Evolutionary conservation across 2,329 filamentous ascomycete species (phyloP).

Genomic region (Tolypocladium ophioglossoides): DNA sequence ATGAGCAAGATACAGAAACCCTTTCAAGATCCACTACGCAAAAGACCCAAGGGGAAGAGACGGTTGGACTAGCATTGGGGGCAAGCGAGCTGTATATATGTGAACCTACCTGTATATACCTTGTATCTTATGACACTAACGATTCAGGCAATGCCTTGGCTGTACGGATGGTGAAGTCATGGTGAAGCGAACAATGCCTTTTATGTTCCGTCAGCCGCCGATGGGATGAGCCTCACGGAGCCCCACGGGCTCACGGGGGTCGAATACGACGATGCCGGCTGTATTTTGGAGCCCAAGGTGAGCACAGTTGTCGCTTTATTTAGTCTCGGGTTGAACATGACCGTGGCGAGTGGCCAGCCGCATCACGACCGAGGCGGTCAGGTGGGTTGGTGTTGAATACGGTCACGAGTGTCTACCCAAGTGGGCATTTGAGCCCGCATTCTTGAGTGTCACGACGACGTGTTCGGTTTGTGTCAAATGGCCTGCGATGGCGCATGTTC

Average conservation of each 20-base stretch:
- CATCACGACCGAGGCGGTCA: background rate
- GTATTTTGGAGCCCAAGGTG: background rate
- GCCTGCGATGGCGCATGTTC: background rate
- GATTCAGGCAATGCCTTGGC: background rate
- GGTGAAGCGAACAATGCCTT: background rate
- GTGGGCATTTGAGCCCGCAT: background rate
- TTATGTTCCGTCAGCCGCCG: background rate
- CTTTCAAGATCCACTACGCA: conserved; percentile 27
- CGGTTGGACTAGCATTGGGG: conserved; percentile 26
- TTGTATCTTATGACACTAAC: conserved; percentile 23
- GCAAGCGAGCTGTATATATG: conserved; percentile 28
- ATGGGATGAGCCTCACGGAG: background rate
- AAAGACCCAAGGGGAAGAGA: conserved; percentile 29
- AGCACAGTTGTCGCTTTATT: background rate
- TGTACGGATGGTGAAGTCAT: background rate
- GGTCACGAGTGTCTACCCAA: background rate
- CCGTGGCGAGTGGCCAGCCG: background rate
- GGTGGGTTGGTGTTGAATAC: background rate
- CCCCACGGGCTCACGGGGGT: background rate
- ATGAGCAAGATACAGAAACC: conserved; percentile 38
- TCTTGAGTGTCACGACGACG: background rate
- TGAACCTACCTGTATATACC: conserved; percentile 25
- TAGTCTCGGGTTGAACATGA: background rate
- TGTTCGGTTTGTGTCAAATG: background rate
- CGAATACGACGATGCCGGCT: background rate